Base-by-base conservation (phyloP, 495 filamentous ascomycete genomes). In the Thermothielavioides terrestris region DNA sequence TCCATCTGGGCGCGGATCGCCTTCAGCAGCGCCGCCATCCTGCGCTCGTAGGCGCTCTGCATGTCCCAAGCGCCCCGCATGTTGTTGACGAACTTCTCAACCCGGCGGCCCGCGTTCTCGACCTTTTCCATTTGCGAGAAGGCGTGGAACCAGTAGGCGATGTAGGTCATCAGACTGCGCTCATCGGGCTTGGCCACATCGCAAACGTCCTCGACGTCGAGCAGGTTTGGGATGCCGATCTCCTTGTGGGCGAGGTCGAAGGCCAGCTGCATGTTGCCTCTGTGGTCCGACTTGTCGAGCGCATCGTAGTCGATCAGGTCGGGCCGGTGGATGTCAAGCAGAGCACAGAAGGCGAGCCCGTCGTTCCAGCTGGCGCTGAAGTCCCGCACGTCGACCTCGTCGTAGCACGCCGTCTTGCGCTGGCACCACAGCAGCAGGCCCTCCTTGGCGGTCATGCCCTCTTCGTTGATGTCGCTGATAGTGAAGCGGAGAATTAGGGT, bases 41-140 rank as follows among this genome's bases (percentile, higher is more conserved):
- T 78, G 58, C 81, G 76, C 78, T 98, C 92, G 61, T 88, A 98
- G 12, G 83, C 84, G 62, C 86, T 92, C 68, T 98, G 89, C 92
- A 98, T 98, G 61, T 94, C 89, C 92, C 94, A 97, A 3, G 92
- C 89, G n/a, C 91, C 92, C 55, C 95, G 89, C 92, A 97, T 97
- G 61, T 92, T 95, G 61, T 86, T 88, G 38, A 97, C 86, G 57
- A 98, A 98, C 71, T 98, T 98, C 73, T 98, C 92, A 2, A 98
- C 92, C 50, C 92, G 79, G 46, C 92, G 79, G 2, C 92, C 92
- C 2, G 94, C 94, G 63, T 97, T 98, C 63, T 98, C 92, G 11
- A 98, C 94, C 54, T 89, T 79, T 67, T 98, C 92, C 79, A 98
- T 87, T 61, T 96, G 89, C 20, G 90, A 95, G 61, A 98, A 98